Evolutionary conservation across 208 protist genomes (phyloP), one percentile per base, ranked within the genome.

Genomic region (Acanthamoeba triangularis): DNA sequence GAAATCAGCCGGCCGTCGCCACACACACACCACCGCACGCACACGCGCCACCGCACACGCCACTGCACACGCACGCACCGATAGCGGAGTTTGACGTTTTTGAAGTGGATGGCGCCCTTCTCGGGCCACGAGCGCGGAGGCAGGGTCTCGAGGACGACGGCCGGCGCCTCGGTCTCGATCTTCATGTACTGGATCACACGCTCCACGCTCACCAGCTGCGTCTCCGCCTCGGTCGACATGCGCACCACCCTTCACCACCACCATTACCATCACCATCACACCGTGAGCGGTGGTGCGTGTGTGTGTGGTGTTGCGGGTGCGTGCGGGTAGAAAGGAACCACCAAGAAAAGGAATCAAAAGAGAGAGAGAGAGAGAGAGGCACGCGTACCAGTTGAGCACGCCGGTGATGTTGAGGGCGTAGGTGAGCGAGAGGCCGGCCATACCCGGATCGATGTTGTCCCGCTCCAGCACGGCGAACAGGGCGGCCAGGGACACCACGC

Each of bases 361-460:
- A 54, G 7, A 52, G 78, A 87, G 78, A 52, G 10, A 52, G 13
- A 76, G 67, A 76, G 69, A 16, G 69, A 10, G 2, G 52, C 30
- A 56, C 0, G n/a, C 95, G 54, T 96, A 88, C 97, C 97, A 98
- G 95, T 98, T 98, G 59, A 98, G 96, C 2, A 88, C 95, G 56
- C 96, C 95, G 2, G 98, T 98, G 41, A 98, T 80, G 54, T 37
- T 65, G 23, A 98, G 96, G 28, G 98, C 96, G 90, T 98, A 98
- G 28, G 96, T 93, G 49, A 98, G 13, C 23, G 95, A 96, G 28
- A 98, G 95, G 18, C 98, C 98, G 13, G 98, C 98, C 13, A 95
- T n/a, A 20, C 92, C 96, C 1, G 96, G 41, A 3, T 78, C 69
- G 18, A 98, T 80, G 49, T 59, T 94, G 33, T 61, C 41, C 41